Evolutionary conservation across 1,284 basidiomycete genomes (phyloP), one percentile per base, ranked within the genome.

Genomic region (Microbotryum saponariae): DNA sequence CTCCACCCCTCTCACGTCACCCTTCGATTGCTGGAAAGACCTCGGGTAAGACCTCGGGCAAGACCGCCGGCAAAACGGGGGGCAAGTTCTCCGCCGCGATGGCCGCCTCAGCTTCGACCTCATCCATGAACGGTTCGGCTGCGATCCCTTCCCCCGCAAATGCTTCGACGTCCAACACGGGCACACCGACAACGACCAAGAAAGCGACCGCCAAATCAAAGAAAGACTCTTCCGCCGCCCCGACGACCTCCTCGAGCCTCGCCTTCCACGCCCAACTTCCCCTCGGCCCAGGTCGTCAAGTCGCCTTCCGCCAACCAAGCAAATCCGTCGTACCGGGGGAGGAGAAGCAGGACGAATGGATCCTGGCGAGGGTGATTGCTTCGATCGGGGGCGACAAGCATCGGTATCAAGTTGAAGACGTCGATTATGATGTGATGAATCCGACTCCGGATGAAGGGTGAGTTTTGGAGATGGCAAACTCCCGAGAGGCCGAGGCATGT

Each of bases 311-410:
- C 61, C 58, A 68, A 48, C 76, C 74, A 16, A 61, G 66, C 63
- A 62, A 63, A 25, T 50, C 54, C 6, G 54, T 45, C 4, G 47
- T 29, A 1, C 27, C 52, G 10, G 69, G 59, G 6, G 62, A 61
- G 25, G 68, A 69, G 27, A 67, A 55, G 14, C 63, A 67, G 59
- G 70, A 69, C 10, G 72, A 70, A 21, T 79, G 77, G 76, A 79
- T 79, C 54, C 68, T 79, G 54, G 78, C 76, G 7, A 73, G 70
- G n/a, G 71, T 80, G 29, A 71, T 75, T 52, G 66, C 68, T 51
- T 75, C 72, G 61, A 68, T 77, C 27, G 61, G 64, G 1, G 71
- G 72, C 16, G 78, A 79, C 65, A 76, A 75, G 71, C 76, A 71
- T 42, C 60, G 72, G 73, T 76, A 77, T 61, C 70, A 71, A 9